phyloP scores from a whole-genome alignment of 179 eudicot genomes.

The Monotropa hypopitys region DNA sequence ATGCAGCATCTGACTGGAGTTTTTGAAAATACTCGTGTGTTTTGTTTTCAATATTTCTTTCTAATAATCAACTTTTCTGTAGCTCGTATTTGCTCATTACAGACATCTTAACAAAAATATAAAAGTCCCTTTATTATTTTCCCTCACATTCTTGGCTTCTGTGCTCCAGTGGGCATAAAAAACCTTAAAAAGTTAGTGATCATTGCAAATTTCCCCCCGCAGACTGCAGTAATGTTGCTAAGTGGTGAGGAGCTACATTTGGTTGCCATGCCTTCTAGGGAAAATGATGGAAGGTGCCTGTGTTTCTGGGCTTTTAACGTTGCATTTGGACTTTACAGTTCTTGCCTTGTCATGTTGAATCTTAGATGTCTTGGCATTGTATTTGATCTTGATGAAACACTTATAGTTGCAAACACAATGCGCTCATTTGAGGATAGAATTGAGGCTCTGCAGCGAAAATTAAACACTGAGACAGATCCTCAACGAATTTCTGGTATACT shows the following conservation, averaged over 20 bases:
- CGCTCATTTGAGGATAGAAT: slow-evolving; percentile 95
- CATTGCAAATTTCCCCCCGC: slow-evolving; percentile 10
- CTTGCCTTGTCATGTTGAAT: slow-evolving; percentile 84
- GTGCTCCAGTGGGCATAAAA: neutral
- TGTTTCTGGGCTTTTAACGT: slow-evolving; percentile 86
- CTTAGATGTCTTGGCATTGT: slow-evolving; percentile 97
- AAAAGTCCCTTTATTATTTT: neutral
- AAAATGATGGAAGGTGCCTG: slow-evolving; percentile 28
- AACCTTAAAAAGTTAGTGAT: neutral
- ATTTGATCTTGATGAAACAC: slow-evolving; percentile 92
- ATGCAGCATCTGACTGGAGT: neutral
- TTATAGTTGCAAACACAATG: slow-evolving; percentile 80
- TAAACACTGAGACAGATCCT: slow-evolving; percentile 55
- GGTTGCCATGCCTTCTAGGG: slow-evolving; percentile 83
- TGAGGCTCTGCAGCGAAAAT: slow-evolving; percentile 72
- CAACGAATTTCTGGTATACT: slow-evolving; percentile 71
- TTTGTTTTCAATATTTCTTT: neutral
- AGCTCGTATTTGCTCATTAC: neutral
- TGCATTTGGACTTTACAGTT: slow-evolving; percentile 48
- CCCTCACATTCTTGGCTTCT: neutral
- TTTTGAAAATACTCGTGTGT: neutral
- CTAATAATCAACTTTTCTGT: neutral
- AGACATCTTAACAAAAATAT: neutral
- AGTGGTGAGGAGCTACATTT: slow-evolving; percentile 75
- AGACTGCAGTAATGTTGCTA: slow-evolving; percentile 75